Evolutionary conservation across 805 yeast species (phyloP).

Genomic region (Wickerhamiella galacta): DNA sequence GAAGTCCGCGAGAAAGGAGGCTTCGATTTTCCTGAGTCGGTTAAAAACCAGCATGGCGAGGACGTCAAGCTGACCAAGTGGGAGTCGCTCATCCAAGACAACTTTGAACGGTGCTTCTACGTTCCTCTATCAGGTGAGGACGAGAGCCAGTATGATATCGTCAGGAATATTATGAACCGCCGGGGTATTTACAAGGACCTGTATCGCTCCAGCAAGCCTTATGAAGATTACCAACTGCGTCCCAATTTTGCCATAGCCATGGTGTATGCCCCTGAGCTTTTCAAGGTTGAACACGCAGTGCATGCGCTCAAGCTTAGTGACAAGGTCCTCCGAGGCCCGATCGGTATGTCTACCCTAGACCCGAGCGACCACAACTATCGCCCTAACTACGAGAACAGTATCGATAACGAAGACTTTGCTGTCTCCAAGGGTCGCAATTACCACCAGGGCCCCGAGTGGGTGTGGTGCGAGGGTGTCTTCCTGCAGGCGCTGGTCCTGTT

Average conservation of each 20-base stretch:
- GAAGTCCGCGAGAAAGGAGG: slow-evolving; percentile 35
- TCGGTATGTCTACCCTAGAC: slow-evolving; percentile 84
- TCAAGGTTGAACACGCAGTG: slow-evolving; percentile 42
- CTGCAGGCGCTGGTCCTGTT: slow-evolving; percentile 56
- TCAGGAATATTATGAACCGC: slow-evolving; percentile 54
- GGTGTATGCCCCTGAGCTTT: slow-evolving; percentile 89
- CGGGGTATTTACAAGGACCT: slow-evolving; percentile 90
- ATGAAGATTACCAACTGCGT: slow-evolving; percentile 84
- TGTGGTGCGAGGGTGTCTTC: slow-evolving; percentile 80
- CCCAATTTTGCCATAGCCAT: slow-evolving; percentile 87
- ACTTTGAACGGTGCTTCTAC: slow-evolving; percentile 67
- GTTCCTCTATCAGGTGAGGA: slow-evolving; percentile 50
- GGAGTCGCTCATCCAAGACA: slow-evolving; percentile 50
- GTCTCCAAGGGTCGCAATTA: slow-evolving; percentile 92
- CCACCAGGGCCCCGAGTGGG: slow-evolving; percentile 99
- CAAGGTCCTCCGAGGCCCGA: slow-evolving; percentile 59
- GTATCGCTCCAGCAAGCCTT: slow-evolving; percentile 64
- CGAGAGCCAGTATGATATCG: slow-evolving; percentile 45
- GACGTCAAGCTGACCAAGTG: slow-evolving; percentile 45
- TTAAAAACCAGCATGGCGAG: slow-evolving; percentile 41
- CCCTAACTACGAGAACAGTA: slow-evolving; percentile 71
- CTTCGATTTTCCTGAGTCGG: slow-evolving; percentile 38
- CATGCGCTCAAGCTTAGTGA: slow-evolving; percentile 62
- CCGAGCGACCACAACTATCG: slow-evolving; percentile 85
- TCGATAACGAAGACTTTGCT: slow-evolving; percentile 72